Conservation (phyloP, 768 basidiomycete species). For the Mycena floridula region DNA sequence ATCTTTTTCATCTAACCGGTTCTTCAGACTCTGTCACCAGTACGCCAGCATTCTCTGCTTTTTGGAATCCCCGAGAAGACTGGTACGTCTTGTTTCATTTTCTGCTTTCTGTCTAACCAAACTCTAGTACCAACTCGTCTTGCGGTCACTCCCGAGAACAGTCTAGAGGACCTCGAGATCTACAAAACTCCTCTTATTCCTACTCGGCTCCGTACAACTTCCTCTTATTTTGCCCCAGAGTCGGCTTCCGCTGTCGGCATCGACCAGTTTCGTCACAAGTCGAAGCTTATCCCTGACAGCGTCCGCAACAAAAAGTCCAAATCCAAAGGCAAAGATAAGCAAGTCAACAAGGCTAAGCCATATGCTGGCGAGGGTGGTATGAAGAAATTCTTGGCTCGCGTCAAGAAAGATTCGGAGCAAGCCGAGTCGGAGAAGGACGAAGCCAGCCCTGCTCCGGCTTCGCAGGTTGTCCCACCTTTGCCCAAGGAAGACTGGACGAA, state of each 20-base stretch:
- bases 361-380: constrained; percentile 76
- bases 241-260: constrained; percentile 32
- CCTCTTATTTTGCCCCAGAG: constrained; percentile 10
- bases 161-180: constrained; percentile 65
- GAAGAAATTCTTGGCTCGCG: constrained; percentile 66
- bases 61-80: constrained; percentile 34
- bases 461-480: constrained; percentile 10
- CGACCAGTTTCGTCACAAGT: constrained; percentile 53
- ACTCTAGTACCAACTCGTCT: constrained; percentile 8
- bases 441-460: neutral
- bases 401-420: constrained; percentile 14
- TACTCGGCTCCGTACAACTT: constrained; percentile 36
- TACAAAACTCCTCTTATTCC: constrained; percentile 78
- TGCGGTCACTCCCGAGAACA: constrained; percentile 50
- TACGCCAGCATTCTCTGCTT: constrained; percentile 48
- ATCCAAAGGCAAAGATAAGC: constrained; percentile 29
- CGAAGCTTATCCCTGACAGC: constrained; percentile 38
- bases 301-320: constrained; percentile 33
- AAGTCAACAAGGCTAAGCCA: constrained; percentile 58
- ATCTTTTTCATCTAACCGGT: constrained; percentile 1
- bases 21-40: constrained; percentile 40
- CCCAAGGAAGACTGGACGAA: constrained; percentile 26
- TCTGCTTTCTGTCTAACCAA: constrained; percentile 1
- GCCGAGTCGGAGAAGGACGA: neutral
- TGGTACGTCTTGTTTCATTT: constrained; percentile 11